These are phyloP conservation scores for Nothopassalora personata DNA, from an alignment of 2,329 filamentous ascomycete genomes.

Conservation along the genomic window DNA sequence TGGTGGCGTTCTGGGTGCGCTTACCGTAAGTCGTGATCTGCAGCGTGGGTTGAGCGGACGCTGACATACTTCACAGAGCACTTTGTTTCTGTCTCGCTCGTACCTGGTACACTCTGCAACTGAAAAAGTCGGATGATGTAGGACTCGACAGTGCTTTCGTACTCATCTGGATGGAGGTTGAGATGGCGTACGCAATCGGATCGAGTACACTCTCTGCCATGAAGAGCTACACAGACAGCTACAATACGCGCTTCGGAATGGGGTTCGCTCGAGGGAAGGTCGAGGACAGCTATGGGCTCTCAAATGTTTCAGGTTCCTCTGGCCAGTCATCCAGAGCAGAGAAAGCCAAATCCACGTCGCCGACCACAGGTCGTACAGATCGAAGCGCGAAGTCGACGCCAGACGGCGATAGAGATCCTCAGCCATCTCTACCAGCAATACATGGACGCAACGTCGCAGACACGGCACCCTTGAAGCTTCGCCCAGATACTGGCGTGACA, in stretches of 20 bases:
- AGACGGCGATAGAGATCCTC: constrained; percentile 1
- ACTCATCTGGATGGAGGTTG: constrained; percentile 34
- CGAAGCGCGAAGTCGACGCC: neutral
- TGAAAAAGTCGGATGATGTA: constrained; percentile 25
- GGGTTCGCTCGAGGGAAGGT: constrained; percentile 28
- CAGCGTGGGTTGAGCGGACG: neutral
- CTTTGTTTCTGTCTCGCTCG: constrained; percentile 33
- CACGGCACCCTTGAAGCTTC: constrained; percentile 13
- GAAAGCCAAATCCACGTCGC: constrained; percentile 7
- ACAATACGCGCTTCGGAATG: constrained; percentile 38
- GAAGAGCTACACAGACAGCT: constrained; percentile 39
- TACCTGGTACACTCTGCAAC: constrained; percentile 31
- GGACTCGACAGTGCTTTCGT: constrained; percentile 32
- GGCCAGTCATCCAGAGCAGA: constrained; percentile 16
- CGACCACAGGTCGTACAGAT: constrained; percentile 4
- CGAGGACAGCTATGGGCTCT: constrained; percentile 27
- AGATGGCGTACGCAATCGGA: constrained; percentile 40
- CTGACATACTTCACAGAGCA: constrained; percentile 21
- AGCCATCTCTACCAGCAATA: neutral
- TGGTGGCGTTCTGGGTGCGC: constrained; percentile 36
- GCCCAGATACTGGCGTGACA: constrained; percentile 16
- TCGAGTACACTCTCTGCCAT: constrained; percentile 39
- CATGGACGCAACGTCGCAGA: neutral
- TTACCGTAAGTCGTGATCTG: constrained; percentile 28
- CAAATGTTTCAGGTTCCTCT: constrained; percentile 20